These are phyloP conservation scores for Amauroascus verrucosus DNA, from an alignment of 2,329 filamentous ascomycete genomes.

Conservation along the genomic window DNA sequence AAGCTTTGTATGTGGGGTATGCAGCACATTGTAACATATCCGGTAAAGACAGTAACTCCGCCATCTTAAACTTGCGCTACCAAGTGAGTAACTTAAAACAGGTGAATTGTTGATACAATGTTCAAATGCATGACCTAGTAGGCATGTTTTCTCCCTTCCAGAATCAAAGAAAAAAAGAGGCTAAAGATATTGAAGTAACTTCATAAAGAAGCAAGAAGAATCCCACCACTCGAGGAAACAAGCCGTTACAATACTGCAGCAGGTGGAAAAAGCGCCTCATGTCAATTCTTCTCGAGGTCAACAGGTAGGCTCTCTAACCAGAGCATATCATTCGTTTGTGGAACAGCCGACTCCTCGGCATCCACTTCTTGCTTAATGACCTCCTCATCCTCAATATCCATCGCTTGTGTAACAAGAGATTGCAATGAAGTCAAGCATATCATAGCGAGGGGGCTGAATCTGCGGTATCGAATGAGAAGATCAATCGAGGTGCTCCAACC, in stretches of 20 bases:
- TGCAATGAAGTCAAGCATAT: constrained; percentile 12
- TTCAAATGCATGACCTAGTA: neutral
- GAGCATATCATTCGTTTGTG: constrained; percentile 11
- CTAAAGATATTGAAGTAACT: neutral
- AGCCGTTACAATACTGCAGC: neutral
- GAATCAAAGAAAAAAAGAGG: neutral
- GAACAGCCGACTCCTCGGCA: neutral
- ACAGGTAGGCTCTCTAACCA: constrained; percentile 16
- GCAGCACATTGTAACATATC: too few relatives aligned
- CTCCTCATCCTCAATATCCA: neutral
- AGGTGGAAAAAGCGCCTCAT: neutral
- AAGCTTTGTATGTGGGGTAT: too few relatives aligned
- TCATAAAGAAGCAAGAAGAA: neutral
- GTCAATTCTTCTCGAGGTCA: constrained; percentile 7
- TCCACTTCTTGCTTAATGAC: neutral
- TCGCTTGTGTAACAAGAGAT: neutral
- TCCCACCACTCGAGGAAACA: too few relatives aligned
- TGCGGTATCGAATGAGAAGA: constrained; percentile 12
- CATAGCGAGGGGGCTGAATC: constrained; percentile 5
- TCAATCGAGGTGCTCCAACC: constrained; percentile 9
- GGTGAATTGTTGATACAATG: neutral
- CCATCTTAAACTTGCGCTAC: too few relatives aligned
- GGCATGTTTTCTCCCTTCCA: neutral
- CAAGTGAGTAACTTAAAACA: too few relatives aligned
- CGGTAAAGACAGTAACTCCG: too few relatives aligned